These are phyloP conservation scores for Gonium pectorale DNA, from an alignment of 139 green algal species.

Conservation along the genomic window DNA sequence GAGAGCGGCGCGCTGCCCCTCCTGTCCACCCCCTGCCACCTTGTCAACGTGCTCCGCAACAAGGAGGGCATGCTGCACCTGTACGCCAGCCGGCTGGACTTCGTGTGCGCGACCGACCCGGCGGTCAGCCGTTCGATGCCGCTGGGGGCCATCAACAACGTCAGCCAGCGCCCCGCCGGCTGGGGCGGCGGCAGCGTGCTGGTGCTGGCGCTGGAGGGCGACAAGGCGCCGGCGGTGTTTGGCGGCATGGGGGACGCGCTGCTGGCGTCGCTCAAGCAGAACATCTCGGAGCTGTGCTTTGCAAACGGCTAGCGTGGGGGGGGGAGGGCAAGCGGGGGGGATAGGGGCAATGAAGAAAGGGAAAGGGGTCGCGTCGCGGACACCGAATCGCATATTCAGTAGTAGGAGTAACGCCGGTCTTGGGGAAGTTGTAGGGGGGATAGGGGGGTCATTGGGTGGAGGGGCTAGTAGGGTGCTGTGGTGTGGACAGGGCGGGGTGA, in stretches of 20 bases:
- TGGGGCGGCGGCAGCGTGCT: slow-evolving; percentile 33
- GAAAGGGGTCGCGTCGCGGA: no score
- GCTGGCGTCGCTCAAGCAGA: slow-evolving; percentile 42
- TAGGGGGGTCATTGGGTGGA: no score
- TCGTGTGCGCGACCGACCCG: slow-evolving; percentile 23
- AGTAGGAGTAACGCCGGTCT: no score
- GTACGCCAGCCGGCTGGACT: slow-evolving; percentile 40
- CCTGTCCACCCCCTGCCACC: slow-evolving; percentile 28
- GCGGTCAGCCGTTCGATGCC: slow-evolving; percentile 7
- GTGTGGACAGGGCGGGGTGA: no score
- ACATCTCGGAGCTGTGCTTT: slow-evolving; percentile 43
- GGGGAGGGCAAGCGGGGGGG: no score
- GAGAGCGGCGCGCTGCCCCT: slow-evolving; percentile 26
- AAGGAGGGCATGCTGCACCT: slow-evolving; percentile 45
- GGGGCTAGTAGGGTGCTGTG: no score
- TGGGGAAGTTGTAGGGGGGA: no score
- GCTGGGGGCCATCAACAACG: slow-evolving; percentile 31
- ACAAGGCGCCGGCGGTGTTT: slow-evolving; percentile 33
- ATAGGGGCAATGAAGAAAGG: no score
- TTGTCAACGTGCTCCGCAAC: slow-evolving; percentile 36
- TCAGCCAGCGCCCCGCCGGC: slow-evolving; percentile 35
- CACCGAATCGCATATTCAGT: no score
- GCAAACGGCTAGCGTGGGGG: neutral
- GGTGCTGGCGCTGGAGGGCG: slow-evolving; percentile 13
- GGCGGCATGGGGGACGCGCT: slow-evolving; percentile 44